phyloP scores from a whole-genome alignment of 345 rosid species.

The Bruguiera gymnorhiza region DNA sequence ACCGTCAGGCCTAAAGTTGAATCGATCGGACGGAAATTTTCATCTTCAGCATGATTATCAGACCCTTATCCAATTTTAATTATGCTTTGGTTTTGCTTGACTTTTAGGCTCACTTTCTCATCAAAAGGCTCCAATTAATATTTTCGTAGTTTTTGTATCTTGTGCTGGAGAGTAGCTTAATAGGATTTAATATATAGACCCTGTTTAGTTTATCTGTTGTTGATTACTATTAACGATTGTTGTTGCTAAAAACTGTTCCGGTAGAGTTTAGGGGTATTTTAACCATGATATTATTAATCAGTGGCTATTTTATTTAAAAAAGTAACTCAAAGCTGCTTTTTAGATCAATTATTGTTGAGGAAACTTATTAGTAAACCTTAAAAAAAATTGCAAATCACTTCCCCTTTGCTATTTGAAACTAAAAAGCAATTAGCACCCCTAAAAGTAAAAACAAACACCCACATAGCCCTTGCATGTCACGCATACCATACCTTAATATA shows the following conservation, averaged over 20 bases:
- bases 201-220: background rate
- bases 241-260: background rate
- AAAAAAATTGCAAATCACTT: too few species aligned
- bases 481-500: too few species aligned
- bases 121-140: background rate
- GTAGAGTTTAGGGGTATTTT: too few species aligned
- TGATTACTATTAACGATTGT: background rate
- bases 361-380: too few species aligned
- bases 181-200: background rate
- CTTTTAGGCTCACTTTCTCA: background rate
- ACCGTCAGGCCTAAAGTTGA: constrained; percentile 7
- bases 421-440: too few species aligned
- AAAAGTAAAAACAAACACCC: too few species aligned
- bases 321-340: too few species aligned
- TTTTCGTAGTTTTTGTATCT: background rate
- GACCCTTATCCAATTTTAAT: background rate
- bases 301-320: too few species aligned
- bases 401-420: too few species aligned
- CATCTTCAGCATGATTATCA: constrained; percentile 4
- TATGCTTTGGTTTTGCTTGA: background rate
- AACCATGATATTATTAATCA: too few species aligned
- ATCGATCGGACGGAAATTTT: constrained; percentile 21
- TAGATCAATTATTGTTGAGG: too few species aligned
- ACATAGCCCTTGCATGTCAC: too few species aligned
- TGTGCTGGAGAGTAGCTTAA: background rate